Percentiles rank a stretch among this genome's conserved stretches.
These are phyloP conservation scores for Saturnispora halmiae DNA, from an alignment of 805 yeast species.

Conservation along the genomic window DNA sequence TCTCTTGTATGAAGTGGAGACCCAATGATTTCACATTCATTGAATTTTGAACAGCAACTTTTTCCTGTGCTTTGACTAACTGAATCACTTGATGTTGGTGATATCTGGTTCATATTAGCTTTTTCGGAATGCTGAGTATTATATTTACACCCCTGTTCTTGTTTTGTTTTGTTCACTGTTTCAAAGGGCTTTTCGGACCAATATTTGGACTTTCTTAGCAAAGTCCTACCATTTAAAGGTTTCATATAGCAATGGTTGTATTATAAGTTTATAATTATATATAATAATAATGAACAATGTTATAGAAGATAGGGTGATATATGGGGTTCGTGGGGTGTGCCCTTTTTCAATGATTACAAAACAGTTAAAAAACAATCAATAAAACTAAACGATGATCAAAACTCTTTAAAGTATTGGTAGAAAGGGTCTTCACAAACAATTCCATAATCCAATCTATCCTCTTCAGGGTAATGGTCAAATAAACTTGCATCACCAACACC, in stretches of 20 bases:
- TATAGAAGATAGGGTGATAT: too few relatives aligned
- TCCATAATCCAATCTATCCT: constrained; percentile 80
- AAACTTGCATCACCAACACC: constrained; percentile 57
- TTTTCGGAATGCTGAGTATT: neutral
- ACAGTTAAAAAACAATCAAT: too few relatives aligned
- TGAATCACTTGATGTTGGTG: neutral
- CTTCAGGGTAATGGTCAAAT: constrained; percentile 71
- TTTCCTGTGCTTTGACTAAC: neutral
- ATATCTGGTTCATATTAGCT: neutral
- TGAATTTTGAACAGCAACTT: neutral
- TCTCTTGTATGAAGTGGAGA: constrained; percentile 2
- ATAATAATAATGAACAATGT: too few relatives aligned
- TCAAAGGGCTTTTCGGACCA: neutral
- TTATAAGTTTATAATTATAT: too few relatives aligned
- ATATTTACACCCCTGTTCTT: too few relatives aligned
- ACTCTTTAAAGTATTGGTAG: constrained; percentile 26
- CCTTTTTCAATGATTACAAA: too few relatives aligned
- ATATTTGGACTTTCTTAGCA: neutral
- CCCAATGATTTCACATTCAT: neutral
- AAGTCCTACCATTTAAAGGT: neutral
- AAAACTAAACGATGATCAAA: constrained; percentile 16
- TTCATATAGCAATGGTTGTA: too few relatives aligned
- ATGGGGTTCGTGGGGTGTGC: too few relatives aligned
- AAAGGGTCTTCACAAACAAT: constrained; percentile 41
- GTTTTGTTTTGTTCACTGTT: too few relatives aligned